Base-by-base conservation (phyloP, 306 rosid genomes). In the Datisca glomerata region DNA sequence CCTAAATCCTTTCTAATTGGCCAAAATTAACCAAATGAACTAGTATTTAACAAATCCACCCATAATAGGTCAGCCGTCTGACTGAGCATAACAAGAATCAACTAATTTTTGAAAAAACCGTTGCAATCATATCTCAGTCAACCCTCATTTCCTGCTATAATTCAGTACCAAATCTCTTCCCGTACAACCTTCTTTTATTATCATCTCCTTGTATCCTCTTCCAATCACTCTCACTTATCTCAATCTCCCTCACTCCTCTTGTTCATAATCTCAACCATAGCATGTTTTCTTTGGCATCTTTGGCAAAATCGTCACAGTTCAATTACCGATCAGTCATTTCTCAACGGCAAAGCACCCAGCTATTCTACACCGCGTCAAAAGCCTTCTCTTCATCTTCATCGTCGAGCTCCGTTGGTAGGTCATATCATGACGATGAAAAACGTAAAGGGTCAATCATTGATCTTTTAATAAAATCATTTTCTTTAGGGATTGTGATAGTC, bases 201-300 rank as follows among this genome's bases (percentile, higher is more conserved):
- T 19, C 15, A 25, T 49, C 49, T 25, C 4, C 28, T 0, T 17
- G 24, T 12, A 11, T 34, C 41, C 3, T 6, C 15, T 32, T 18
- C 24, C 21, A 19, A 35, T 64, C 43, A 21, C 37, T 19, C 36
- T 33, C 35, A 12, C 17, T 7, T 23, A 19, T 38, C 31, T 18
- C 33, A 14, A 1, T 4, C 14, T 28, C 29, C n/a, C 41, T 13
- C 21, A n/a, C 18, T 20, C 9, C 8, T 22, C 29, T 3, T 18
- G 20, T 18, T 24, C 12, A 4, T 14, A 8, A 44, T 24, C 10
- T 14, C n/a, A 53, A 65, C 0, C 73, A 44, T 44, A 59, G 33
- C 21, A 84, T 76, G 92, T 79, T 70, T 79, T 68, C 83, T 46
- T 50, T 53, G 56, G 64, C 55, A 19, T 35, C 60, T 19, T 39